Base-by-base conservation (phyloP, 495 filamentous ascomycete species). In the Penicillium bovifimosum region DNA sequence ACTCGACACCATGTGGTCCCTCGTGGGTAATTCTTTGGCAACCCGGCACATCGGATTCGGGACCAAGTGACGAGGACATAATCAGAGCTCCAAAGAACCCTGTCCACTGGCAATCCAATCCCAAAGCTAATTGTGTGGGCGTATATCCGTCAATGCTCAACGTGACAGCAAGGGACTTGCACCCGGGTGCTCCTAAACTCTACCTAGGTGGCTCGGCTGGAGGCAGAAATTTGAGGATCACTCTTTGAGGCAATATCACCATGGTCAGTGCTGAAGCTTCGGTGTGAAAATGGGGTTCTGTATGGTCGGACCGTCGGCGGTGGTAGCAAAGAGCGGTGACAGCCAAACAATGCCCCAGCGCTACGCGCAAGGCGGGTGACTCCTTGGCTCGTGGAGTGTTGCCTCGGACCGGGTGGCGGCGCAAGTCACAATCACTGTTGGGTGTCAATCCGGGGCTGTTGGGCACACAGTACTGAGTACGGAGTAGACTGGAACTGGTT, bases 291-390 rank as follows among this genome's bases (percentile, higher is more conserved):
- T 24, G 20, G 4, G 20, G 20, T 2, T 24, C 20, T 24, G 20
- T 14, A n/a, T 29, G 11, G 3, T 18, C 24, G 33, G 34, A n/a
- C 18, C 7, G 3, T 18, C 24, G 33, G 34, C 3, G 31, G 2
- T 1, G 4, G 34, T 1, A 16, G 14, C 35, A 49, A 49, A 49
- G 14, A 49, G 47, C 47, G 47, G 47, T 49, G 47, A 49, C 46
- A 3, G 10, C 5, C 36, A 39, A 26, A 29, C 27, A 41, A 29
- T 49, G 36, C 10, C 35, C 47, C 16, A 38, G 20, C 14, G 27
- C 46, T 33, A 34, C 34, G 31, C 29, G 34, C 29, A 10, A 31
- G 45, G 24, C n/a, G 38, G 17, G 7, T 24, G 16, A 8, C 43
- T 34, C 45, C 45, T 40, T n/a, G 24, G 27, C 27, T 27, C 29